Evolutionary conservation across 345 rosid species (phyloP), one percentile per base, ranked within the genome.

Genomic region (Raphanus raphanistrum): DNA sequence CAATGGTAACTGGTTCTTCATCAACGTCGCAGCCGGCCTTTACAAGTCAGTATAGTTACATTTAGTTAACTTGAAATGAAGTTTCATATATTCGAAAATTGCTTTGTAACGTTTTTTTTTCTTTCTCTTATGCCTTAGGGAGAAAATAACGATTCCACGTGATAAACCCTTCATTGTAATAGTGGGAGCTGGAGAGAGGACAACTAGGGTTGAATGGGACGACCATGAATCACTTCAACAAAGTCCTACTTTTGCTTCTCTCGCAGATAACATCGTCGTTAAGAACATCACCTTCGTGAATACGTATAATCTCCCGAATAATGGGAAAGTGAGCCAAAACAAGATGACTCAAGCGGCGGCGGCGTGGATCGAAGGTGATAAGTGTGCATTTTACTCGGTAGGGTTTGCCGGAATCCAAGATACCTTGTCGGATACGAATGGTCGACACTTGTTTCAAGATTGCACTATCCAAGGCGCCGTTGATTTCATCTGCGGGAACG

Each of bases 401-500:
- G 83, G 89, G 3, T 94, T 94, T 74, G 81, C 59, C 3, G 88
- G 97, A 8, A 12, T 87, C 60, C 97, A 94, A 76, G 97, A 94
- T 83, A 94, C 97, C 0, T 25, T 94, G 81, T 92, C 93, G 95
- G 97, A 92, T 72, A 66, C 45, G 2, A 38, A 59, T 6, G 98
- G 98, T 7, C 81, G 92, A 8, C 97, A 92, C 72, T 92, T 86
- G 78, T 90, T 84, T 84, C 71, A 78, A 50, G 63, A 57, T 1
- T 94, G 95, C 79, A 79, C 83, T 63, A 90, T 94, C 3, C 88
- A 88, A 76, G 97, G 98, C 9, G 88, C 92, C 6, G 93, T 90
- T 0, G 98, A 94, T 83, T 94, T 90, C 72, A 92, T 94, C 72
- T 92, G 89, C 63, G 98, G 97, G 2, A 64, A 50, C 27, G 98